Base-by-base conservation (phyloP, 2,329 filamentous ascomycete genomes). In the Aspergillus jensenii region DNA sequence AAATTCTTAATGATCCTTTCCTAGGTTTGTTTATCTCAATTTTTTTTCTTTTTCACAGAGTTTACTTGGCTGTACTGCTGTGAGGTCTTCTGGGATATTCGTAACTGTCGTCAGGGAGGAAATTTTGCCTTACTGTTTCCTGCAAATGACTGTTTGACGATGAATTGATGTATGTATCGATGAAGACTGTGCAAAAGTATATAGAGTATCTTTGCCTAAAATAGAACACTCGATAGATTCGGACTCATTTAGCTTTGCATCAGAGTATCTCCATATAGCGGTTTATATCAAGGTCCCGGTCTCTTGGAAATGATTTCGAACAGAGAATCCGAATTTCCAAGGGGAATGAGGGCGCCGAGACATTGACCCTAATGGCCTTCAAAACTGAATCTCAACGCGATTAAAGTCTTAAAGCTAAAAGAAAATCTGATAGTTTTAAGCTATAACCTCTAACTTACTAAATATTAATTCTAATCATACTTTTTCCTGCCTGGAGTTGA, bases 141-240 rank as follows among this genome's bases (percentile, higher is more conserved):
- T 50, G 58, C 48, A 56, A 52, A 62, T 61, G 63, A 62, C 59
- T 62, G 56, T 50, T 52, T 64, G 62, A 65, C 59, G 63, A 65
- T 55, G 60, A 64, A 65, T 31, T 31, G 27, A 31, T 65, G 62
- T 63, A 65, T 60, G 62, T 63, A 65, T 60, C 58, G 50, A 65
- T 57, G 62, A 65, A 60, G 62, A 61, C 52, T 64, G 44, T 58
- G 53, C 52, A 64, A 64, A 65, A 65, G 60, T 64, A 64, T 59
- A 64, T 65, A 65, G 60, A 64, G 55, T 58, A 50, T 58, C 57
- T 55, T 31, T 54, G 52, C 49, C 58, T 55, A 52, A 49, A 56
- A 60, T 58, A 62, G 58, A 60, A 33, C 40, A 55, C 45, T 57
- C 46, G 40, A 61, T 63, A 61, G 59, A 62, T 52, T 53, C 44